phyloP scores from a whole-genome alignment of 202 grass and related monocot species.

The Setaria viridis region DNA sequence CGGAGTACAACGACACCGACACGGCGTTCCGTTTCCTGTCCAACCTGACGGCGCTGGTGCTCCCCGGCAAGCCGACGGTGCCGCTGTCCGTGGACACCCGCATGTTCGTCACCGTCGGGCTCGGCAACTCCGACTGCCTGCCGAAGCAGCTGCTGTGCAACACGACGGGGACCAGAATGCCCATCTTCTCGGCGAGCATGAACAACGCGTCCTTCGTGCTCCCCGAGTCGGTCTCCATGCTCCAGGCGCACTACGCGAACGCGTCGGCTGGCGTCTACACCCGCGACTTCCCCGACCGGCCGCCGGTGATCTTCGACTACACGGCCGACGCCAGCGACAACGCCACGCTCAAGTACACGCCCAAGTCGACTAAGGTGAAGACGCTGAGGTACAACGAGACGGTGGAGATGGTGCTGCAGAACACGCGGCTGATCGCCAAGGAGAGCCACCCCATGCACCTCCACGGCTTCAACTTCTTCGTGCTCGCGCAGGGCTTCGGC shows the following conservation, averaged over 20 bases:
- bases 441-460: constrained; percentile 91
- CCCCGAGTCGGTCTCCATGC: constrained; percentile 52
- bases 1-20: constrained; percentile 38
- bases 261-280: constrained; percentile 53
- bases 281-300: constrained; percentile 64
- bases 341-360: constrained; percentile 39
- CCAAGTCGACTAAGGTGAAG: constrained; percentile 62
- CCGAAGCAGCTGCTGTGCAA: constrained; percentile 62
- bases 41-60: constrained; percentile 49
- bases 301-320: constrained; percentile 62
- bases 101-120: constrained; percentile 65
- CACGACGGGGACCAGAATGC: constrained; percentile 3
- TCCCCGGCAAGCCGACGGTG: constrained; percentile 50
- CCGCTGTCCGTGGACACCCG: constrained; percentile 51
- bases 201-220: constrained; percentile 77
- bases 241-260: constrained; percentile 50
- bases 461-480: constrained; percentile 81
- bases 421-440: constrained; percentile 68
- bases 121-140: constrained; percentile 52
- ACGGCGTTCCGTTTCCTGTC: constrained; percentile 55
- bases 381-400: constrained; percentile 66
- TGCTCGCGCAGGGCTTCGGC: constrained; percentile 81
- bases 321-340: constrained; percentile 44
- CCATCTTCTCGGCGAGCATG: constrained; percentile 70
- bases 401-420: constrained; percentile 90